Base-by-base conservation (phyloP, 495 filamentous ascomycete species). In the Tuber brumale region DNA sequence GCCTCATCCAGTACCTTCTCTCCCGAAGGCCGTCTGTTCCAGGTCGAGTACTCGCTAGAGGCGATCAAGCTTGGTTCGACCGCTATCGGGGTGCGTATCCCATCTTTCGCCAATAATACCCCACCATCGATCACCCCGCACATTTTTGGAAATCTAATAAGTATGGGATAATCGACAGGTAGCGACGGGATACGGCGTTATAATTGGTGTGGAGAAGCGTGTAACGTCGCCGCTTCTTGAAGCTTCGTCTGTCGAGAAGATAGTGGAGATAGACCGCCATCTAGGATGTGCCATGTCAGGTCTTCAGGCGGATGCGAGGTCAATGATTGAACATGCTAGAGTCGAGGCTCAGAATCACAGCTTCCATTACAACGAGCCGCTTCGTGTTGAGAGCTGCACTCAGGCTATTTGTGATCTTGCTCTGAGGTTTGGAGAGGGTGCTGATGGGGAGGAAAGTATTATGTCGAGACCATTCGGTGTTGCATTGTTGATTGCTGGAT, bases 1-100 rank as follows among this genome's bases (percentile, higher is more conserved):
- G 41, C 69, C 45, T 35, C 31, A 42, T 72, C 72, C 84, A 98
- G 94, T 89, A 99, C 95, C 89, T 99, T 99, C 92, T 99, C 95
- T 80, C 95, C 95, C 71, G 95, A 99, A 89, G 95, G 95, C 82
- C 95, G 95, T 87, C 92, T 99, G 85, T 99, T 99, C 90, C 95
- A 99, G 89, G 95, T 99, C 87, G 95, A 99, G 92, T 99, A 99
- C 90, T 98, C 96, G 75, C 92, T 99, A 78, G 95, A 99, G 90
- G 95, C 95, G 85, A 99, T 99, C 89, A 99, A 99, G 86, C 93
- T 98, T 81, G 95, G 95, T 82, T 95, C 92, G 74, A 99, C 95
- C 76, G 95, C 95, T 81, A 99, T 99, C 87, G 95, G 95, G 83
- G 94, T 92, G 90, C 74, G 86, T 85, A 69, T 35, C 66, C 77